Conservation (phyloP, 768 basidiomycete species). For the Plicaturopsis crispa region DNA sequence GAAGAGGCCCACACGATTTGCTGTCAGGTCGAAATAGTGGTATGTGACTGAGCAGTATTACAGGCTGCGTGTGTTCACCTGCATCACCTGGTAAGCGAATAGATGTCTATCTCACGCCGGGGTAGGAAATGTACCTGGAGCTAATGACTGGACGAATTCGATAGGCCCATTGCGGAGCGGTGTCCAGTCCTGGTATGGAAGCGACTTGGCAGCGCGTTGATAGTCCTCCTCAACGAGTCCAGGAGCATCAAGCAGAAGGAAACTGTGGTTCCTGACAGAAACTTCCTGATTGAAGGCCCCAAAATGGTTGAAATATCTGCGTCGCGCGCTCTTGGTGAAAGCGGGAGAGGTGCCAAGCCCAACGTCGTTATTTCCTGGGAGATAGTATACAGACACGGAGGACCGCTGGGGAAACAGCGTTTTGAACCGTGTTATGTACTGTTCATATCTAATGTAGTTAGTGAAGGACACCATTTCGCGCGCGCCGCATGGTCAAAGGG, state of each 20-base stretch:
- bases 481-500: neutral
- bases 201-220: constrained; percentile 41
- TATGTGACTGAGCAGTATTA: constrained; percentile 79
- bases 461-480: constrained; percentile 1
- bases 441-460: constrained; percentile 42
- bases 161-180: constrained; percentile 47
- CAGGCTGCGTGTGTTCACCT: constrained; percentile 27
- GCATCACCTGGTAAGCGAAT: constrained; percentile 21
- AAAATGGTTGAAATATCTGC: constrained; percentile 53
- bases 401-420: constrained; percentile 43
- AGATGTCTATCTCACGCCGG: too few species aligned
- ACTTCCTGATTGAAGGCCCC: constrained; percentile 62
- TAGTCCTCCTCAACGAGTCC: constrained; percentile 83
- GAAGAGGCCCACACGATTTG: constrained; percentile 67
- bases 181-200: constrained; percentile 48
- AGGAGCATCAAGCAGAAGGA: constrained; percentile 69
- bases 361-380: constrained; percentile 82
- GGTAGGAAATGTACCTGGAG: constrained; percentile 36
- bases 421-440: constrained; percentile 54
- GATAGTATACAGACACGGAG: constrained; percentile 39
- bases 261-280: constrained; percentile 58
- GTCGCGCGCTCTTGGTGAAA: constrained; percentile 46
- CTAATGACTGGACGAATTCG: constrained; percentile 47
- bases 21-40: constrained; percentile 72
- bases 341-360: constrained; percentile 52